Conservation (phyloP, 2,329 filamentous ascomycete species). For the Graphilbum fragrans region DNA sequence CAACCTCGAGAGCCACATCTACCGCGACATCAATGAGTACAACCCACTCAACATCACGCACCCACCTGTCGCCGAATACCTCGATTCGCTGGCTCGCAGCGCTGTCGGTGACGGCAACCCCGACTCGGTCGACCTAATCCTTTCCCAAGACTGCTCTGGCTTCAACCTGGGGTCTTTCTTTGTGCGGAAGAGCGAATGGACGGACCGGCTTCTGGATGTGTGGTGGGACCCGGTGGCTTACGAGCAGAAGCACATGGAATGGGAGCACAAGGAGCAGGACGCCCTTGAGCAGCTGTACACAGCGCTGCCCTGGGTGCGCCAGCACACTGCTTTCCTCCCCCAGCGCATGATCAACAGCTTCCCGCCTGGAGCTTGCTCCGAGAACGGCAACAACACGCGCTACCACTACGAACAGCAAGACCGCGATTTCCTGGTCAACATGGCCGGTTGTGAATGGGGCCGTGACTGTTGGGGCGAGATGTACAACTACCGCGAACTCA, state of each 20-base stretch:
- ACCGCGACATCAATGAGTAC: slow-evolving; percentile 92
- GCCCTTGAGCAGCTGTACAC: slow-evolving; percentile 85
- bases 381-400: slow-evolving; percentile 58
- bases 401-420: slow-evolving; percentile 82
- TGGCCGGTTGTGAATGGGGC: slow-evolving; percentile 96
- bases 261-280: slow-evolving; percentile 98
- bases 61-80: slow-evolving; percentile 59
- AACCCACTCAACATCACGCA: slow-evolving; percentile 92
- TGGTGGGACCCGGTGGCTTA: slow-evolving; percentile 99
- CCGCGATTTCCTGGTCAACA: slow-evolving; percentile 90
- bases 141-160: slow-evolving; percentile 87
- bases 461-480: slow-evolving; percentile 97
- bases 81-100: slow-evolving; percentile 64
- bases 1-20: slow-evolving; percentile 58
- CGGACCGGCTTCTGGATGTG: slow-evolving; percentile 80
- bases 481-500: slow-evolving; percentile 86
- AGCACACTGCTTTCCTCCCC: slow-evolving; percentile 76
- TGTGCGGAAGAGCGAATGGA: slow-evolving; percentile 73
- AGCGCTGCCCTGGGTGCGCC: slow-evolving; percentile 84
- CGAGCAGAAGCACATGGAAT: slow-evolving; percentile 97
- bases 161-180: slow-evolving; percentile 98
- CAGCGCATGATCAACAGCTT: slow-evolving; percentile 94
- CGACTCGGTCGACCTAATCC: slow-evolving; percentile 72
- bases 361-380: slow-evolving; percentile 76
- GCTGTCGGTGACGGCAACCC: slow-evolving; percentile 63